A percentile compares a stretch with the other conserved stretches of the same genome.
Evolutionary conservation across 139 green algal genomes (phyloP).

Genomic region (Micromonas commoda): DNA sequence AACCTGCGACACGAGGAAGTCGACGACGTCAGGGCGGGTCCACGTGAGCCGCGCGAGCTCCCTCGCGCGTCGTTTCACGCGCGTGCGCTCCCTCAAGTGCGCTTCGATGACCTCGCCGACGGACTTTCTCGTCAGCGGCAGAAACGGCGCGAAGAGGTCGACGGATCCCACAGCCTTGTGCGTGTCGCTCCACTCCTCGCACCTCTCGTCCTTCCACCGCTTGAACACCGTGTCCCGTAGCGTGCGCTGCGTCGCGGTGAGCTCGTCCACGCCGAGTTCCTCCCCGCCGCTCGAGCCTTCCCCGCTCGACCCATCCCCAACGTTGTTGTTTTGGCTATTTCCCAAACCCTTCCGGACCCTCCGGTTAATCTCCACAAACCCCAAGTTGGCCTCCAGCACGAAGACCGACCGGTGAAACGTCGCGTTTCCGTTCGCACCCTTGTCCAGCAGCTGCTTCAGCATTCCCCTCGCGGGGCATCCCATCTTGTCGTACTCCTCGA

Average conservation of each 20-base stretch:
- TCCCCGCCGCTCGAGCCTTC: too few species aligned
- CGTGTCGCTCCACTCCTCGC: conserved; percentile 62
- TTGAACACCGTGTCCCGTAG: conserved; percentile 69
- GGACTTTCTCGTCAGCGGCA: background rate
- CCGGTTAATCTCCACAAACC: conserved; percentile 62
- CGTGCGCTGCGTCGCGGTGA: conserved; percentile 49
- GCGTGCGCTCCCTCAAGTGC: conserved; percentile 13
- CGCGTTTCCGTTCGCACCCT: conserved; percentile 16
- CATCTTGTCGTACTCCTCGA: conserved; percentile 97
- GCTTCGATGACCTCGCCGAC: background rate
- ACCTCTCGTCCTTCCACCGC: conserved; percentile 50
- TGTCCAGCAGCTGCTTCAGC: conserved; percentile 68
- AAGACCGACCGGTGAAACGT: conserved; percentile 60
- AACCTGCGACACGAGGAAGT: conserved; percentile 14
- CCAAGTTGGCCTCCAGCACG: conserved; percentile 81
- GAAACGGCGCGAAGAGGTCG: conserved; percentile 24
- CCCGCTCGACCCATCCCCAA: too few species aligned
- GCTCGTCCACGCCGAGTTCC: background rate
- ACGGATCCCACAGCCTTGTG: background rate
- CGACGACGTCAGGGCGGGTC: background rate
- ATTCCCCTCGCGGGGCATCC: conserved; percentile 63
- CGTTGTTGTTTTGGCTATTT: too few species aligned
- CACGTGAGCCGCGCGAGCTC: background rate
- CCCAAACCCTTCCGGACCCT: background rate
- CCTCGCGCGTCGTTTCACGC: too few species aligned